phyloP scores from a whole-genome alignment of 176 grass and related monocot species.

The Luzula sylvatica region DNA sequence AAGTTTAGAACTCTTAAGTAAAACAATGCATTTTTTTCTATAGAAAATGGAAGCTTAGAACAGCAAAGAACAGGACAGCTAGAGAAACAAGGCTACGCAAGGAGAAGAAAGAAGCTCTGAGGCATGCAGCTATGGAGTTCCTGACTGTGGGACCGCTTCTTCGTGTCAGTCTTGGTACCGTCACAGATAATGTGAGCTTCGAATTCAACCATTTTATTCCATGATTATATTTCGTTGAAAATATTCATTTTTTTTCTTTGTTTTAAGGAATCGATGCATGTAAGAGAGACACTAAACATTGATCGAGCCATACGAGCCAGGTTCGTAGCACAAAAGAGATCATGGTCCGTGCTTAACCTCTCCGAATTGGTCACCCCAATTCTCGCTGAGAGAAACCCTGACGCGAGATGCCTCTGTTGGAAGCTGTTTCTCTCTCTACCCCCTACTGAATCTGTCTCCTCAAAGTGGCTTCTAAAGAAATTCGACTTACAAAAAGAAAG shows the following conservation, averaged over 20 bases:
- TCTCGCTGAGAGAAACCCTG: constrained; percentile 56
- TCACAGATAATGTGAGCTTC: constrained; percentile 1
- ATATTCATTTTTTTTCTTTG: constrained; percentile 24
- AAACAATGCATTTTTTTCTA: constrained; percentile 16
- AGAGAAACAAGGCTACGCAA: constrained; percentile 31
- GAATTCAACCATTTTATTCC: no score
- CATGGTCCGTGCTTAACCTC: constrained; percentile 54
- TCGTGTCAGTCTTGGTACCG: constrained; percentile 25
- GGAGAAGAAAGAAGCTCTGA: constrained; percentile 55
- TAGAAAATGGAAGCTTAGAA: constrained; percentile 73
- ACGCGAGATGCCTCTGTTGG: constrained; percentile 76
- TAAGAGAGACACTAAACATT: constrained; percentile 43
- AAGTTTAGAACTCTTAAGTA: not conserved
- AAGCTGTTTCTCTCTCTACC: constrained; percentile 63
- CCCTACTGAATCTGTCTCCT: constrained; percentile 23
- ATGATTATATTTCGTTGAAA: not conserved
- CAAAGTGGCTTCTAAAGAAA: constrained; percentile 76
- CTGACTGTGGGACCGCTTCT: constrained; percentile 57
- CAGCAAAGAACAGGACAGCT: constrained; percentile 36
- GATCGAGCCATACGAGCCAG: constrained; percentile 44
- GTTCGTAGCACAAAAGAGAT: constrained; percentile 35
- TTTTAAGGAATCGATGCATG: constrained; percentile 44
- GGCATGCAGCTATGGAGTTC: constrained; percentile 56
- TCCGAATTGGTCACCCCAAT: constrained; percentile 63
- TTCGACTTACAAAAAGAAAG: constrained; percentile 38